Conservation (phyloP, 352 stramenopile genomes). For the Paralagenidium karlingii region DNA sequence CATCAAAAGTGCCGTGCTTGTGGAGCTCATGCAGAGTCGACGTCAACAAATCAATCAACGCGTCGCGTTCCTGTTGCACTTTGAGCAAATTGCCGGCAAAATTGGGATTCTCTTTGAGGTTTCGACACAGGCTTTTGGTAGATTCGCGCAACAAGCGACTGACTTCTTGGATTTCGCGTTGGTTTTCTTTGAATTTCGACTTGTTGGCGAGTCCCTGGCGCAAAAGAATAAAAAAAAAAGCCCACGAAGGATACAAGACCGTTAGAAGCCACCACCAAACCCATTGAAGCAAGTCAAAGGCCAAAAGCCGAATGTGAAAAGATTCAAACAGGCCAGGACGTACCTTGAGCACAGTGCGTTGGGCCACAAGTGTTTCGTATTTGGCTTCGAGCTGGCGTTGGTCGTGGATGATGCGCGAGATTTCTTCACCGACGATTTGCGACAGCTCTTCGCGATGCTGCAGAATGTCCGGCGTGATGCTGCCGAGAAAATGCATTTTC, state of each 20-base stretch:
- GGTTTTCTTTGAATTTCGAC: slow-evolving; percentile 89
- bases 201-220: slow-evolving; percentile 80
- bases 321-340: no score
- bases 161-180: slow-evolving; percentile 87
- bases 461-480: slow-evolving; percentile 85
- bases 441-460: slow-evolving; percentile 87
- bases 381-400: slow-evolving; percentile 75
- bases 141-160: slow-evolving; percentile 80
- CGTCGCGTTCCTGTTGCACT: slow-evolving; percentile 84
- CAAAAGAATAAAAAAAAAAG: not conserved
- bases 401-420: slow-evolving; percentile 87
- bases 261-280: not conserved
- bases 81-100: slow-evolving; percentile 87
- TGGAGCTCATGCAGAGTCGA: slow-evolving; percentile 56
- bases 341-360: slow-evolving; percentile 76
- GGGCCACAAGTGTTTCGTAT: slow-evolving; percentile 85
- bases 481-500: slow-evolving; percentile 84
- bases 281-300: no score
- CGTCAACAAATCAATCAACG: slow-evolving; percentile 59
- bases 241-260: not conserved
- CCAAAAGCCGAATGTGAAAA: not conserved
- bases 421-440: slow-evolving; percentile 87
- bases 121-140: slow-evolving; percentile 86
- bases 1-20: slow-evolving; percentile 61
- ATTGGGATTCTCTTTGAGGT: slow-evolving; percentile 90